Conservation (phyloP, 2,329 filamentous ascomycete species). For the Pseudonectria buxi region DNA sequence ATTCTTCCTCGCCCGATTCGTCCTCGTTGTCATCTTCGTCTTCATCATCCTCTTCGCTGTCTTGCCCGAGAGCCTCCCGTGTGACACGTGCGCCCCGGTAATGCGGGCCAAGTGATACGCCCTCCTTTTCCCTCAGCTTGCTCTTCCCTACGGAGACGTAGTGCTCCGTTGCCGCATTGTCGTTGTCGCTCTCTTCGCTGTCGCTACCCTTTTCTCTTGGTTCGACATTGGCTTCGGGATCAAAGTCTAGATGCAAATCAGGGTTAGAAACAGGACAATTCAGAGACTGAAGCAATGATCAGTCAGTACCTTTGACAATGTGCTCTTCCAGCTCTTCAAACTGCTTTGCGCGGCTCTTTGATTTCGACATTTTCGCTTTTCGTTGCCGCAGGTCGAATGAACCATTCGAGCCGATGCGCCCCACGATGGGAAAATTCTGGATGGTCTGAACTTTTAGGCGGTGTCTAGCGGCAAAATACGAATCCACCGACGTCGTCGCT, state of each 20-base stretch:
- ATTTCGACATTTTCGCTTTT: slow-evolving; percentile 40
- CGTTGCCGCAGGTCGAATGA: slow-evolving; percentile 9
- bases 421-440: slow-evolving; percentile 30
- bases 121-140: slow-evolving; percentile 69
- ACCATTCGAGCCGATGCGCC: slow-evolving; percentile 11
- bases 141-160: slow-evolving; percentile 80
- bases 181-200: slow-evolving; percentile 42
- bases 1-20: slow-evolving; percentile 37
- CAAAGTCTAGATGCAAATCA: slow-evolving; percentile 54
- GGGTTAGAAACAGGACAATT: slow-evolving; percentile 7
- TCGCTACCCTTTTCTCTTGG: slow-evolving; percentile 49
- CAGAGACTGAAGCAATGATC: not conserved
- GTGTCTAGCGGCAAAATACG: slow-evolving; percentile 38
- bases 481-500: no score
- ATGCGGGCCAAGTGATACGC: slow-evolving; percentile 63
- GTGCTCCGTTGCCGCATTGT: slow-evolving; percentile 70
- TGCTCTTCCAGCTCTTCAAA: slow-evolving; percentile 58
- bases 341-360: slow-evolving; percentile 50
- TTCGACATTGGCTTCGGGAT: slow-evolving; percentile 64
- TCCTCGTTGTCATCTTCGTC: slow-evolving; percentile 45
- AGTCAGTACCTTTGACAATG: slow-evolving; percentile 49
- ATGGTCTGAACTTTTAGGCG: slow-evolving; percentile 43
- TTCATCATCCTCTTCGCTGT: slow-evolving; percentile 45
- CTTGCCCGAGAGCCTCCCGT: slow-evolving; percentile 56
- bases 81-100: slow-evolving; percentile 75